These are phyloP conservation scores for Hymenoscyphus fructigenus DNA, from an alignment of 2,329 filamentous ascomycete genomes.

Conservation along the genomic window DNA sequence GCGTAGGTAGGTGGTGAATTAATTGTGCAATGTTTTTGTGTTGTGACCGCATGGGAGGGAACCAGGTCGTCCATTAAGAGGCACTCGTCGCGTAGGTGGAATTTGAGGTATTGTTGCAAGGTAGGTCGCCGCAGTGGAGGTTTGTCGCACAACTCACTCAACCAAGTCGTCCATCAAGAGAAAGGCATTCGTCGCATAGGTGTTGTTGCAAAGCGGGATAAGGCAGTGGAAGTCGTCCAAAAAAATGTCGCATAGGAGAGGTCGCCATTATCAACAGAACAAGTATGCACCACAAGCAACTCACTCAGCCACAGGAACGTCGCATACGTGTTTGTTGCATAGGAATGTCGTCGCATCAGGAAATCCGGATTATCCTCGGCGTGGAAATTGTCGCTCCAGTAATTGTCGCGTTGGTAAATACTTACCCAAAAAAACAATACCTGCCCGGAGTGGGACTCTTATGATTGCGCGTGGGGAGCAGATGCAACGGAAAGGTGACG, in stretches of 20 bases:
- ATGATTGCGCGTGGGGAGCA: slow-evolving; percentile 13
- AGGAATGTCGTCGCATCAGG: not conserved
- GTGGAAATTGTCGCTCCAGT: not conserved
- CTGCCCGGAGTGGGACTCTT: not conserved
- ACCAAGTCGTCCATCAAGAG: not conserved
- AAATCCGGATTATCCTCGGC: not conserved
- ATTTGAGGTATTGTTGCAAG: not conserved
- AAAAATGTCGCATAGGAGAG: not conserved
- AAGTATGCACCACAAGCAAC: not conserved
- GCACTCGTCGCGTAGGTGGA: not conserved
- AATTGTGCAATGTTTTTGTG: not conserved
- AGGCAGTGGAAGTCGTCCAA: not conserved
- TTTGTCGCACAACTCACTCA: not conserved
- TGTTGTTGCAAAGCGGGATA: too few species aligned
- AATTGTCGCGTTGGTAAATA: not conserved
- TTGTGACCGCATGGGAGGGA: not conserved
- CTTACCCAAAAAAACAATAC: too few species aligned
- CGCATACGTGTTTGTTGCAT: not conserved
- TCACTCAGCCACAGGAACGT: not conserved
- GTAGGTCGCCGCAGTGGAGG: not conserved
- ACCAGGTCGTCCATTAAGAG: not conserved
- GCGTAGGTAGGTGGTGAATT: not conserved
- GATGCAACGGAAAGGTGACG: slow-evolving; percentile 11
- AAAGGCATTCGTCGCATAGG: too few species aligned
- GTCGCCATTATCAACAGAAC: not conserved